These are phyloP conservation scores for Jimgerdemannia lactiflua DNA, from an alignment of 192 early-diverging fungal species.

Conservation along the genomic window DNA sequence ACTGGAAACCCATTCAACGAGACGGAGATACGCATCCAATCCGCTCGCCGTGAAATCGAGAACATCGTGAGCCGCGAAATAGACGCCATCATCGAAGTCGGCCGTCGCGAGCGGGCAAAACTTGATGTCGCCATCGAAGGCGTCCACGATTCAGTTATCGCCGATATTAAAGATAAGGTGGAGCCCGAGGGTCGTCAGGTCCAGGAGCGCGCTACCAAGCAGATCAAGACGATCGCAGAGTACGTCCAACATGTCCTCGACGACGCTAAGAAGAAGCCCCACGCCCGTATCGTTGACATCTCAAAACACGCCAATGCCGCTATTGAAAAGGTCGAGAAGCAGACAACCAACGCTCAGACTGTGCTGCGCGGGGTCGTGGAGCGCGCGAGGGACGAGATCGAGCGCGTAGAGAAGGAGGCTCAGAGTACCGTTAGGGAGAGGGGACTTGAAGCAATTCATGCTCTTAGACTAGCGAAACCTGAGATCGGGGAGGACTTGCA, in stretches of 20 bases:
- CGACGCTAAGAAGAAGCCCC: not conserved
- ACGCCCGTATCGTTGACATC: not conserved
- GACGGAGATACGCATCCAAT: not conserved
- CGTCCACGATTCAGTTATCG: not conserved
- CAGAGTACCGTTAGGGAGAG: not conserved
- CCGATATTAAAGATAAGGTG: not conserved
- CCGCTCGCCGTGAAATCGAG: not conserved
- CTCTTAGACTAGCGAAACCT: not conserved
- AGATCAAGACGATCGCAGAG: not conserved
- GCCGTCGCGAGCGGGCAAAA: not conserved
- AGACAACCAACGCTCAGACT: not conserved
- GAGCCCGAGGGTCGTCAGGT: not conserved
- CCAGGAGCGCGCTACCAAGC: too few relatives aligned
- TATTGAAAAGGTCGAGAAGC: not conserved
- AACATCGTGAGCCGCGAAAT: not conserved
- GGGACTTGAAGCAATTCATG: not conserved
- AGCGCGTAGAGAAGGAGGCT: not conserved
- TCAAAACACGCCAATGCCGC: not conserved
- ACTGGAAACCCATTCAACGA: not conserved
- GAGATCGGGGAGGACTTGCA: not conserved
- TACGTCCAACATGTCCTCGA: not conserved
- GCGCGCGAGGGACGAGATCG: not conserved
- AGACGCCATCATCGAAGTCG: not conserved
- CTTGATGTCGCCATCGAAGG: not conserved
- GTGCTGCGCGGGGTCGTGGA: not conserved